phyloP scores from a whole-genome alignment of 164 flowering plant species.

The Dillenia suffruticosa region DNA sequence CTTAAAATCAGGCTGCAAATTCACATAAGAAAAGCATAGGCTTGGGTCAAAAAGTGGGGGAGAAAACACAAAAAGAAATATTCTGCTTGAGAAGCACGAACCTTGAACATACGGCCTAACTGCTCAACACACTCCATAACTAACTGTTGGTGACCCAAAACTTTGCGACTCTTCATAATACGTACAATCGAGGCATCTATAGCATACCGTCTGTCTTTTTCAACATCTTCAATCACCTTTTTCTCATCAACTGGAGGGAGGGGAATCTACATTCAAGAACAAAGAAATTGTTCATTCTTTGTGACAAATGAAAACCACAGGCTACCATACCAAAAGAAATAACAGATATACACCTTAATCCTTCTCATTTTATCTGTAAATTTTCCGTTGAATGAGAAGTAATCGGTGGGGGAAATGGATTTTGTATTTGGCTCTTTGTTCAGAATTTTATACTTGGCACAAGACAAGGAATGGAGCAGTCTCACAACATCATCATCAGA shows the following conservation, averaged over 20 bases:
- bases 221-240: constrained; percentile 91
- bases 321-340: background rate
- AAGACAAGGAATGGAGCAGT: constrained; percentile 83
- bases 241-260: constrained; percentile 86
- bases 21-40: constrained; percentile 1
- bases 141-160: constrained; percentile 78
- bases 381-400: constrained; percentile 76
- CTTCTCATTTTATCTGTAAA: constrained; percentile 92
- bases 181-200: constrained; percentile 95
- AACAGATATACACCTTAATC: constrained; percentile 51
- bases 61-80: background rate
- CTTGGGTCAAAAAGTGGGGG: background rate
- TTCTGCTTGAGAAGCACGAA: constrained; percentile 6
- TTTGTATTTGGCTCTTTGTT: constrained; percentile 77
- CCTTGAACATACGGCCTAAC: constrained; percentile 90
- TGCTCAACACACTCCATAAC: constrained; percentile 94
- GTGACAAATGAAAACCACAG: too few species aligned
- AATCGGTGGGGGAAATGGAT: constrained; percentile 58
- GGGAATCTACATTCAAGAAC: constrained; percentile 47
- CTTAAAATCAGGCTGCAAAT: constrained; percentile 76
- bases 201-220: constrained; percentile 87
- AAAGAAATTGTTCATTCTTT: background rate
- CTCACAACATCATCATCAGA: constrained; percentile 70
- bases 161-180: constrained; percentile 92
- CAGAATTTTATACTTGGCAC: constrained; percentile 85